These are phyloP conservation scores for Talaromyces marneffei DNA, from an alignment of 2,329 filamentous ascomycete species.

Conservation along the genomic window DNA sequence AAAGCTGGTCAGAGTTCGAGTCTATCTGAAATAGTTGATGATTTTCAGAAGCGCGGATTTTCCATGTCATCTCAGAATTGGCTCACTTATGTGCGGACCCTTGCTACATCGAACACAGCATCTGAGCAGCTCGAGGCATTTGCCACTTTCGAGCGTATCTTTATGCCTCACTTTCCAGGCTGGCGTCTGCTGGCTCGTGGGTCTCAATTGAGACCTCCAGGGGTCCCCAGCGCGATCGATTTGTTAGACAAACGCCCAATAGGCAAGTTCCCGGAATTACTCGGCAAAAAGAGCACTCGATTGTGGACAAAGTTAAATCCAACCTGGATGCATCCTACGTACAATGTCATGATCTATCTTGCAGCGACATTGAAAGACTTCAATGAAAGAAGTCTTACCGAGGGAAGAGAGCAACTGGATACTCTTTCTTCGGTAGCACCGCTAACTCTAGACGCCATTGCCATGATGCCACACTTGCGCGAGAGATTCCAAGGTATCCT, in stretches of 20 bases:
- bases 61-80: conserved; percentile 68
- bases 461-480: conserved; percentile 34
- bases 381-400: conserved; percentile 30
- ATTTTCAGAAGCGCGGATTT: conserved; percentile 64
- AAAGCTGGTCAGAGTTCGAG: conserved; percentile 49
- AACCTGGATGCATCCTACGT: conserved; percentile 39
- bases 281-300: conserved; percentile 28
- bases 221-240: conserved; percentile 26
- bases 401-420: conserved; percentile 27
- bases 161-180: conserved; percentile 74
- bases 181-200: conserved; percentile 50
- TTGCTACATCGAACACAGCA: conserved; percentile 56
- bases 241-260: conserved; percentile 26
- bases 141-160: conserved; percentile 63
- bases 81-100: conserved; percentile 68
- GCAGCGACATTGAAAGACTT: conserved; percentile 36
- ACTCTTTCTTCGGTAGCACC: conserved; percentile 29
- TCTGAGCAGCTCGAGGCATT: conserved; percentile 58
- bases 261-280: conserved; percentile 20
- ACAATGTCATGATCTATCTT: conserved; percentile 40
- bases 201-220: conserved; percentile 25
- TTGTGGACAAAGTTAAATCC: conserved; percentile 36
- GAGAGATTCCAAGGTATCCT: conserved; percentile 39
- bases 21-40: conserved; percentile 48
- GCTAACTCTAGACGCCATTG: conserved; percentile 32